A percentile compares a stretch with the other conserved stretches of the same genome.
Conservation (phyloP, 2,329 filamentous ascomycete genomes). For the Plenodomus tracheiphilus region DNA sequence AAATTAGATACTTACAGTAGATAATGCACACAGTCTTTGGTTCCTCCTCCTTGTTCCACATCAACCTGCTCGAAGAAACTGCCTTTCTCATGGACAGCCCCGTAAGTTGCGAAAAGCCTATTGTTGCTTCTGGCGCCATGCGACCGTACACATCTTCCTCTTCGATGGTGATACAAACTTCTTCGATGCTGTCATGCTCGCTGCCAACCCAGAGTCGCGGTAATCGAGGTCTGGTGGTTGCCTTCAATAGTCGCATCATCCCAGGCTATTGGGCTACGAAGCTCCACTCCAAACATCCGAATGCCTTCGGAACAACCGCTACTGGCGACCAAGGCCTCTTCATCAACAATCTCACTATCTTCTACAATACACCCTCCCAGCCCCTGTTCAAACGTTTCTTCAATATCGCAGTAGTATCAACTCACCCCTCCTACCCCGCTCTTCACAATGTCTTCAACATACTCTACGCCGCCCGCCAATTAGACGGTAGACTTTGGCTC, state of each 20-base stretch:
- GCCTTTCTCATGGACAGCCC: slow-evolving; percentile 32
- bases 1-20: no score
- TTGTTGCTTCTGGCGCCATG: slow-evolving; percentile 31
- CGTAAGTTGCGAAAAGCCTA: slow-evolving; percentile 32
- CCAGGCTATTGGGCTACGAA: slow-evolving; percentile 33
- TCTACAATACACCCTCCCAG: slow-evolving; percentile 29
- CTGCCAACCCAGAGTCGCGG: slow-evolving; percentile 23
- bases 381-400: slow-evolving; percentile 28
- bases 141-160: slow-evolving; percentile 27
- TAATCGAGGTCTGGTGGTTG: slow-evolving; percentile 30
- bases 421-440: slow-evolving; percentile 16
- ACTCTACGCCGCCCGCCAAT: slow-evolving; percentile 33
- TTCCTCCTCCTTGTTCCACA: no score
- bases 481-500: slow-evolving; percentile 29
- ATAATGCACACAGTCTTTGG: no score
- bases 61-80: slow-evolving; percentile 36
- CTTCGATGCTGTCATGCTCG: slow-evolving; percentile 31
- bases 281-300: slow-evolving; percentile 26
- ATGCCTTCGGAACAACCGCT: slow-evolving; percentile 30
- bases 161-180: slow-evolving; percentile 35
- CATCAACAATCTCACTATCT: slow-evolving; percentile 29
- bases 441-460: slow-evolving; percentile 38
- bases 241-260: slow-evolving; percentile 34
- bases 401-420: slow-evolving; percentile 16
- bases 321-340: slow-evolving; percentile 30